phyloP scores from a whole-genome alignment of 331 rosid genomes.

The Spiraea crenata region DNA sequence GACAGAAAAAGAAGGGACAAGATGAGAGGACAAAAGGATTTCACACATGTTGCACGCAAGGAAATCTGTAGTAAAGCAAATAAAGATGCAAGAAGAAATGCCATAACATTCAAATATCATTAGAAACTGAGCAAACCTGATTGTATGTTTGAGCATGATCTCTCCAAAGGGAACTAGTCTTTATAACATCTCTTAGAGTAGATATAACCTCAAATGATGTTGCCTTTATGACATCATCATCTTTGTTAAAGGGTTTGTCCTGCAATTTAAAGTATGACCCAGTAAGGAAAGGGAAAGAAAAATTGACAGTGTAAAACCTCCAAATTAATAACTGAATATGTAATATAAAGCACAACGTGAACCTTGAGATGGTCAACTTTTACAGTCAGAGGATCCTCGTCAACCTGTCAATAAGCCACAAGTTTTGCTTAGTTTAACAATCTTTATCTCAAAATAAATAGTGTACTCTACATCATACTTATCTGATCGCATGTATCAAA shows the following conservation, averaged over 20 bases:
- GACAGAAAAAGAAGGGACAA: conserved; percentile 10
- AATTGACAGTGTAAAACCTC: conserved; percentile 15
- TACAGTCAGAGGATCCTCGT: conserved; percentile 93
- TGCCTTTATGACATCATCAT: conserved; percentile 90
- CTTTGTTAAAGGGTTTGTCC: conserved; percentile 90
- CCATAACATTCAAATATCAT: conserved; percentile 2
- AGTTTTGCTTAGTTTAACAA: conserved; percentile 16
- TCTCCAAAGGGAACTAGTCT: conserved; percentile 99
- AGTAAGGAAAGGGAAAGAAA: neutral
- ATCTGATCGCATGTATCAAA: no score
- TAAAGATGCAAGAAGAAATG: conserved; percentile 25
- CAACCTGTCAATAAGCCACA: conserved; percentile 53
- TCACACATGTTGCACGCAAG: conserved; percentile 1
- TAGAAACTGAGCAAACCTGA: conserved; percentile 51
- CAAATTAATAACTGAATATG: conserved; percentile 10
- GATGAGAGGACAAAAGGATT: conserved; percentile 4
- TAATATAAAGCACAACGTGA: conserved; percentile 17
- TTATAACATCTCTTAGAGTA: conserved; percentile 88
- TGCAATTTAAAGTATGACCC: conserved; percentile 35
- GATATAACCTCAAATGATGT: conserved; percentile 97
- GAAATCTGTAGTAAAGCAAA: conserved; percentile 10
- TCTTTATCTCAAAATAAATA: neutral
- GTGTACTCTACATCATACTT: no score
- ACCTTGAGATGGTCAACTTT: conserved; percentile 99
- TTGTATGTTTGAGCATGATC: conserved; percentile 97